A percentile compares a stretch with the other conserved stretches of the same genome.
Conservation (phyloP, 2,329 filamentous ascomycete species). For the Fusarium sp. region DNA sequence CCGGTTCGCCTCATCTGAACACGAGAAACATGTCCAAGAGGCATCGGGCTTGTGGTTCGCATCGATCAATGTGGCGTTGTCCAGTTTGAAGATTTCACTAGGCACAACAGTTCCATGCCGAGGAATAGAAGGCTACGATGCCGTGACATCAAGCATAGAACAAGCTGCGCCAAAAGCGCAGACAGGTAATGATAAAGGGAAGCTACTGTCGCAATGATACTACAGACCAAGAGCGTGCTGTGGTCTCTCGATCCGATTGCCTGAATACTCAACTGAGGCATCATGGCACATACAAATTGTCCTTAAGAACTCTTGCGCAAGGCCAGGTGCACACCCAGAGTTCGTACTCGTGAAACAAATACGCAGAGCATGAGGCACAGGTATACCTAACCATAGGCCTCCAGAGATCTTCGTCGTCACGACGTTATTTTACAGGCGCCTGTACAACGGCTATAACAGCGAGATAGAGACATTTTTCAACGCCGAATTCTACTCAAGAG, state of each 20-base stretch:
- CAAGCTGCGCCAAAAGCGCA: neutral
- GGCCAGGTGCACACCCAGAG: constrained; percentile 17
- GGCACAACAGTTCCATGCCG: constrained; percentile 1
- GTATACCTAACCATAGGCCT: constrained; percentile 28
- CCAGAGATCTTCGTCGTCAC: constrained; percentile 16
- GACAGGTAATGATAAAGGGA: neutral
- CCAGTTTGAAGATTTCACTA: constrained; percentile 13
- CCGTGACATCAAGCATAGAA: neutral
- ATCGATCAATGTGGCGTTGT: constrained; percentile 8
- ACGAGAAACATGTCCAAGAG: constrained; percentile 29
- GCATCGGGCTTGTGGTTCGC: constrained; percentile 11
- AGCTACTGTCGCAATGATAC: neutral
- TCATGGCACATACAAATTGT: neutral
- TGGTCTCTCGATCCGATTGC: neutral
- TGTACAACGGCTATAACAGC: constrained; percentile 11
- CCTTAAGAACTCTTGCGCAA: neutral
- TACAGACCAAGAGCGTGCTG: neutral
- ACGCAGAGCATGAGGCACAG: constrained; percentile 17
- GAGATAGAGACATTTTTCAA: neutral
- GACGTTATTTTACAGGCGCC: constrained; percentile 7
- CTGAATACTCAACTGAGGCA: neutral
- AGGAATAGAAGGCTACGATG: neutral
- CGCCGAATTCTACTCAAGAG: constrained; percentile 5
- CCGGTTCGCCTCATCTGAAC: constrained; percentile 25
- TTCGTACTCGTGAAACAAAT: constrained; percentile 32